phyloP scores from a whole-genome alignment of 2,329 filamentous ascomycete species.

The Venturia nashicola region DNA sequence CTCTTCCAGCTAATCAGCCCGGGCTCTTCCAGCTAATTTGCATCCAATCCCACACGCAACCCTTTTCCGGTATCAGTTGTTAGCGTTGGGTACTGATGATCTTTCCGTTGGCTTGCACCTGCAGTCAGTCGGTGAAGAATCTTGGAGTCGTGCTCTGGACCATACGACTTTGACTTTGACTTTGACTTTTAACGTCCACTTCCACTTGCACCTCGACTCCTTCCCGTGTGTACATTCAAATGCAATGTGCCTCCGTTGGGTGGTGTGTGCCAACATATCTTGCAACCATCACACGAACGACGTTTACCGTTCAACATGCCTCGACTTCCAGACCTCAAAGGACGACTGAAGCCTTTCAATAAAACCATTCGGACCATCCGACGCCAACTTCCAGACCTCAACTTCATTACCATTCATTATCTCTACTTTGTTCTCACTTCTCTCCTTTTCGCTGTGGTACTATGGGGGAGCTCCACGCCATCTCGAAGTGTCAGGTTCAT shows the following conservation, averaged over 20 bases:
- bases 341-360: not conserved
- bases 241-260: not conserved
- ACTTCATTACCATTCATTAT: constrained; percentile 56
- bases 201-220: too few species aligned
- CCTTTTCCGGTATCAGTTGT: not conserved
- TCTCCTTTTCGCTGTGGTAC: constrained; percentile 45
- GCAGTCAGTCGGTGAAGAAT: not conserved
- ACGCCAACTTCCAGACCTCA: constrained; percentile 32
- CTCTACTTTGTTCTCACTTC: constrained; percentile 49
- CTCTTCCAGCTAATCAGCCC: too few species aligned
- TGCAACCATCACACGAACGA: not conserved
- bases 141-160: not conserved
- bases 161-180: not conserved
- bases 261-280: not conserved
- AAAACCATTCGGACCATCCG: not conserved
- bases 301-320: not conserved
- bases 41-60: not conserved
- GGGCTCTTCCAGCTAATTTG: too few species aligned
- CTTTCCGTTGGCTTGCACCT: not conserved
- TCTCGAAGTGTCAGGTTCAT: constrained; percentile 42
- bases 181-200: too few species aligned
- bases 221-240: not conserved
- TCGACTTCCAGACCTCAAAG: not conserved
- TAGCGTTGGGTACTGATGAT: not conserved
- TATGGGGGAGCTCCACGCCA: constrained; percentile 46